These are phyloP conservation scores for Coemansia sp. DNA, from an alignment of 192 early-diverging fungal genomes.

Conservation along the genomic window DNA sequence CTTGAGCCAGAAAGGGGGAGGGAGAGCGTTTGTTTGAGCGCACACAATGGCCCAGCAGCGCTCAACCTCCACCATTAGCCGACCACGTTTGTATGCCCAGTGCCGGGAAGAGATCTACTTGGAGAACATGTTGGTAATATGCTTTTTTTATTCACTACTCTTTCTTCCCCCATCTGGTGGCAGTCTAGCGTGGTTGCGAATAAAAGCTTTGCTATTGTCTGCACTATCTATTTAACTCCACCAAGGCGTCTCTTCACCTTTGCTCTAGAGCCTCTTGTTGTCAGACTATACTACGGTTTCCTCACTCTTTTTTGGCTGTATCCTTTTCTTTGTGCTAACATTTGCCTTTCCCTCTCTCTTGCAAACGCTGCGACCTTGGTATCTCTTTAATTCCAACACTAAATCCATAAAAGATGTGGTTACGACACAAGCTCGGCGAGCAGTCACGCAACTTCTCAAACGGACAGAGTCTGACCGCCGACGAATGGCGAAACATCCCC, in stretches of 20 bases:
- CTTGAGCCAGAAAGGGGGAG: background rate
- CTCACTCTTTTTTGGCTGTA: background rate
- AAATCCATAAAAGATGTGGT: slow-evolving; percentile 16
- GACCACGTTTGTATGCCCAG: background rate
- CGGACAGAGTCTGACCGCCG: background rate
- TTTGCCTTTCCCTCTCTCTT: background rate
- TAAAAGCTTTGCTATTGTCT: background rate
- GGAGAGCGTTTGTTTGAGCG: background rate
- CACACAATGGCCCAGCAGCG: slow-evolving; percentile 8
- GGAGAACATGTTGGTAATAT: slow-evolving; percentile 1
- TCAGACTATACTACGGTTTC: background rate
- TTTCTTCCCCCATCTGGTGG: slow-evolving; percentile 3
- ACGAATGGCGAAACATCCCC: slow-evolving; percentile 15
- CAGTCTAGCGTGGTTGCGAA: background rate
- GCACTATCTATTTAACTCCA: background rate
- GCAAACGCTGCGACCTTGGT: background rate
- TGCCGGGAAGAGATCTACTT: background rate
- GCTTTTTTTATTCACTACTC: slow-evolving; percentile 4
- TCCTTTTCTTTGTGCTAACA: background rate
- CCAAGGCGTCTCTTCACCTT: background rate
- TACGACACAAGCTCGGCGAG: slow-evolving; percentile 10
- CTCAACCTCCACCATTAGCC: background rate
- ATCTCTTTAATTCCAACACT: background rate
- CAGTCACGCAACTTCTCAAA: background rate
- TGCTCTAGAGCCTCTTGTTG: background rate